These are phyloP conservation scores for Evernia prunastri DNA, from an alignment of 495 filamentous ascomycete genomes.

Conservation along the genomic window DNA sequence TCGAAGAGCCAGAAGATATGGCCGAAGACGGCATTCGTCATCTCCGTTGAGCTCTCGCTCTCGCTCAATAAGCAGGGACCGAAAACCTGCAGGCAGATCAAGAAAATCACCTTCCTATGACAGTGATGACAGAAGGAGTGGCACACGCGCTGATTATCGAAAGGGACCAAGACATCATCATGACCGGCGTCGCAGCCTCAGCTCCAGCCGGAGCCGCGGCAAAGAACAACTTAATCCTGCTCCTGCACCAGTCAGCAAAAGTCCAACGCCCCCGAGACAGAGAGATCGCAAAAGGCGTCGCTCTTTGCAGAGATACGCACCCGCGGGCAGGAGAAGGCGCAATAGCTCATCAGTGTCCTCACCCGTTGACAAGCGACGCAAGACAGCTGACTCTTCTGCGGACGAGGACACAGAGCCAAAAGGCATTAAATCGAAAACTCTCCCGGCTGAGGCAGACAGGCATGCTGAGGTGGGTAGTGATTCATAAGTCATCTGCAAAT, in stretches of 20 bases:
- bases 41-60: constrained; percentile 39
- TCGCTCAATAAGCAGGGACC: constrained; percentile 37
- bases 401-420: constrained; percentile 46
- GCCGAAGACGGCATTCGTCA: constrained; percentile 21
- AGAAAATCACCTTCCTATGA: constrained; percentile 40
- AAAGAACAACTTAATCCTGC: constrained; percentile 21
- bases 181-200: constrained; percentile 40
- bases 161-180: constrained; percentile 39
- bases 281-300: constrained; percentile 45
- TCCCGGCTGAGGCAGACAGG: constrained; percentile 21
- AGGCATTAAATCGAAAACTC: constrained; percentile 32
- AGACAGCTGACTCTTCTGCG: constrained; percentile 57
- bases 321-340: constrained; percentile 42
- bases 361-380: constrained; percentile 45
- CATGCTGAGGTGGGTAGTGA: constrained; percentile 47
- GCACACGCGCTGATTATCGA: constrained; percentile 44
- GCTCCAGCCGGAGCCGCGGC: constrained; percentile 36
- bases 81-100: constrained; percentile 30
- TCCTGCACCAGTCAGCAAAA: constrained; percentile 30
- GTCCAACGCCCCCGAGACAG: constrained; percentile 31
- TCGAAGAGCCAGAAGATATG: constrained; percentile 16
- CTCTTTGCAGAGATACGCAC: constrained; percentile 48
- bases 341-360: constrained; percentile 46
- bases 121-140: constrained; percentile 37
- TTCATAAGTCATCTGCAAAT: constrained; percentile 28